phyloP scores from a whole-genome alignment of 176 grass and related monocot genomes.

The Triticum timopheevii region DNA sequence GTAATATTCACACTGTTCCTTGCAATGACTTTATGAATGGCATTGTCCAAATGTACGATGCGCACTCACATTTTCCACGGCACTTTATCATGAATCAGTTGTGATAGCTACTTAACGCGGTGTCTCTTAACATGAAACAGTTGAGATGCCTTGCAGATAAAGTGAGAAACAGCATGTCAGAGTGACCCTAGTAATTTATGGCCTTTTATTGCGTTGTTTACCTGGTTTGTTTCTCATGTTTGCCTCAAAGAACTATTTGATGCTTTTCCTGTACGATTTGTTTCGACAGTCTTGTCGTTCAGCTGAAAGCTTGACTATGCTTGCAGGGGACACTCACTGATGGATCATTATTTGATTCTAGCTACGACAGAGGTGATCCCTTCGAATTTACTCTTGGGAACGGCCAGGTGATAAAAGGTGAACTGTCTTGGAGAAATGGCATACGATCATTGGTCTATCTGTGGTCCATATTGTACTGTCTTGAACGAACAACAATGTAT shows the following conservation, averaged over 20 bases:
- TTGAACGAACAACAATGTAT: not conserved
- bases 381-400: constrained; percentile 92
- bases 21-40: not conserved
- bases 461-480: not conserved
- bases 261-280: not conserved
- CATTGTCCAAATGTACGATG: not conserved
- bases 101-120: constrained; percentile 12
- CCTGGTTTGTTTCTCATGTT: not conserved
- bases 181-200: not conserved
- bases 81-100: not conserved
- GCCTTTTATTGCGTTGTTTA: not conserved
- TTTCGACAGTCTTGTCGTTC: not conserved
- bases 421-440: not conserved
- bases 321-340: constrained; percentile 82
- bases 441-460: constrained; percentile 1
- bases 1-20: not conserved
- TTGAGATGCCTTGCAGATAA: not conserved
- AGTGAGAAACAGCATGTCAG: not conserved
- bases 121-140: not conserved
- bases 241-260: not conserved
- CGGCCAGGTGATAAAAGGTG: constrained; percentile 67
- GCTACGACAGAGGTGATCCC: constrained; percentile 86
- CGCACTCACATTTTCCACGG: not conserved
- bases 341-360: constrained; percentile 88
- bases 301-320: constrained; percentile 28